phyloP scores from a whole-genome alignment of 805 yeast species.

The Kodamaea neixiangensis region DNA sequence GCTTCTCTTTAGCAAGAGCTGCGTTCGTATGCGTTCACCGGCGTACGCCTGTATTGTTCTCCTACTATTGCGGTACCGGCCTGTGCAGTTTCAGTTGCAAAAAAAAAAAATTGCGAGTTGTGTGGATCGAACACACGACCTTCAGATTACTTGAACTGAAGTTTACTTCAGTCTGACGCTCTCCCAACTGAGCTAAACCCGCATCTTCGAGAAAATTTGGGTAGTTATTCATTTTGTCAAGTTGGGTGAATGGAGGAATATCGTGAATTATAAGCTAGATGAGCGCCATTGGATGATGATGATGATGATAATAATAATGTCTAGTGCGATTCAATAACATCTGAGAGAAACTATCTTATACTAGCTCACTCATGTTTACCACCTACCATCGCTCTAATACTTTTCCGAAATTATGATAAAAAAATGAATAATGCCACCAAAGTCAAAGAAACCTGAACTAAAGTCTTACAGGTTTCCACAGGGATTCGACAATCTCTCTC shows the following conservation, averaged over 20 bases:
- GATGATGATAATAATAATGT: no score
- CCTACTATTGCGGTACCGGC: not conserved
- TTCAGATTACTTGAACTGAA: slow-evolving; percentile 50
- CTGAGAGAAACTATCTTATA: no score
- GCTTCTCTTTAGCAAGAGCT: no score
- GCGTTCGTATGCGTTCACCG: no score
- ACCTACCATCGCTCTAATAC: no score
- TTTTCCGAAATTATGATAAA: no score
- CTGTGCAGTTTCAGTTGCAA: not conserved
- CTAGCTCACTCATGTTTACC: no score
- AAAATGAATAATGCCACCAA: slow-evolving; percentile 1
- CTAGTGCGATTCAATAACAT: no score
- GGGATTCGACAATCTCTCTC: slow-evolving; percentile 14
- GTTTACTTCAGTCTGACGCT: slow-evolving; percentile 39
- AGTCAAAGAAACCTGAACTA: not conserved
- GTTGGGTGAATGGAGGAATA: no score
- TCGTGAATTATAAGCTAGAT: no score
- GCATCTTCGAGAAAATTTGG: slow-evolving; percentile 15
- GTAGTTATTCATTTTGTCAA: not conserved
- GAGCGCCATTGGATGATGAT: no score
- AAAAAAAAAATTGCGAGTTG: slow-evolving; percentile 50
- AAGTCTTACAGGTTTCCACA: slow-evolving; percentile 21
- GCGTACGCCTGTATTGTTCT: not conserved
- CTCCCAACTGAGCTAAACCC: slow-evolving; percentile 43
- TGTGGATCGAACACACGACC: slow-evolving; percentile 92